A percentile compares a stretch with the other conserved stretches of the same genome.
These are phyloP conservation scores for Globisporangium lucens DNA, from an alignment of 352 stramenopile genomes.

Conservation along the genomic window DNA sequence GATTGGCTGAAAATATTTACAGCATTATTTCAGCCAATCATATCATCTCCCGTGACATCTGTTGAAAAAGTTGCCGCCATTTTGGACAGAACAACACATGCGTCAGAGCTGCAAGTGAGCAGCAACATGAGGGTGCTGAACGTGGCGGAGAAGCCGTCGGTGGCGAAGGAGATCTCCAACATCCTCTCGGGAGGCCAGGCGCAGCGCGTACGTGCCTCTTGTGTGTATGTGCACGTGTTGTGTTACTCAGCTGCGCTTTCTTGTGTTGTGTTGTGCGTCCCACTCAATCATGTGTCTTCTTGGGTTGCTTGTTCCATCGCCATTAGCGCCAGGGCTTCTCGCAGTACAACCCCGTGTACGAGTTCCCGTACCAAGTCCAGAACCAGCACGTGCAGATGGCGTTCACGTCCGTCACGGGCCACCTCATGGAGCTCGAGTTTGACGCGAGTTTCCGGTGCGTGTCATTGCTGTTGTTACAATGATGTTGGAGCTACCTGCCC, in stretches of 20 bases:
- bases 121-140: slow-evolving; percentile 89
- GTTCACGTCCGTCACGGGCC: slow-evolving; percentile 96
- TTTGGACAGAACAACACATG: slow-evolving; percentile 10
- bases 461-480: background rate
- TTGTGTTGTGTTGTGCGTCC: too few relatives aligned
- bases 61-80: slow-evolving; percentile 11
- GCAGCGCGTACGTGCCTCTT: slow-evolving; percentile 45
- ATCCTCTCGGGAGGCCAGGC: slow-evolving; percentile 86
- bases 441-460: slow-evolving; percentile 53
- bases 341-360: slow-evolving; percentile 90
- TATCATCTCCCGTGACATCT: background rate
- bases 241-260: background rate
- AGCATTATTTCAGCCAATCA: slow-evolving; percentile 22
- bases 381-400: slow-evolving; percentile 87
- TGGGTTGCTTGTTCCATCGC: background rate
- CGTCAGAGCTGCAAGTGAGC: slow-evolving; percentile 6
- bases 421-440: slow-evolving; percentile 98
- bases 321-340: slow-evolving; percentile 62
- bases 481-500: background rate
- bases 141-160: slow-evolving; percentile 99
- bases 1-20: background rate
- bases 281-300: background rate
- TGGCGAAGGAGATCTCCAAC: slow-evolving; percentile 95
- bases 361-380: slow-evolving; percentile 88
- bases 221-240: background rate